Conservation (phyloP, 1,284 basidiomycete species). For the Phlebopus sp. region DNA sequence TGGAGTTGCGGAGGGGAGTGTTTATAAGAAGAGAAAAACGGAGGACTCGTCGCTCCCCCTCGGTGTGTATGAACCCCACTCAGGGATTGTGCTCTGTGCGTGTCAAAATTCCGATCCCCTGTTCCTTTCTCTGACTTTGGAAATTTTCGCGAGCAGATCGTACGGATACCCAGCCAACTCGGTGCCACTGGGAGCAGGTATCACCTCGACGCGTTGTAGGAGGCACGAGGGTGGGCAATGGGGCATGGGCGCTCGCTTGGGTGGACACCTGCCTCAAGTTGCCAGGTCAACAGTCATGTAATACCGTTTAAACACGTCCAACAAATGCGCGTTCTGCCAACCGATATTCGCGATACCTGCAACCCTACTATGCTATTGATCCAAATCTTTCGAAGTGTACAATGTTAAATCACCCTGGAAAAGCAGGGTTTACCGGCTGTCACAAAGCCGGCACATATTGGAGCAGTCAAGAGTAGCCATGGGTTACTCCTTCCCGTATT, state of each 20-base stretch:
- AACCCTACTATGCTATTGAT: too few species aligned
- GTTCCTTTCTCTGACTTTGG: constrained; percentile 5
- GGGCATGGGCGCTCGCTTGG: constrained; percentile 76
- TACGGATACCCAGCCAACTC: constrained; percentile 67
- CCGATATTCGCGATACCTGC: too few species aligned
- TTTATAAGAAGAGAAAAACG: constrained; percentile 34
- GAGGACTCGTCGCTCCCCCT: constrained; percentile 42
- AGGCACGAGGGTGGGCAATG: constrained; percentile 69
- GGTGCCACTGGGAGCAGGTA: constrained; percentile 56
- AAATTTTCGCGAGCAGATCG: constrained; percentile 48
- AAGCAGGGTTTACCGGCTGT: too few species aligned
- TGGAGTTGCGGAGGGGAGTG: constrained; percentile 18
- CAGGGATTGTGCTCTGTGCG: constrained; percentile 66
- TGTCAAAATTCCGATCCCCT: constrained; percentile 4
- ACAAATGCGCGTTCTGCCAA: too few species aligned
- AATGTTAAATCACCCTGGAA: too few species aligned
- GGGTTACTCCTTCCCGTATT: too few species aligned
- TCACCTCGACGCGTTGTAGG: constrained; percentile 52
- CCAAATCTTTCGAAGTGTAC: too few species aligned
- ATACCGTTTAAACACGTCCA: too few species aligned
- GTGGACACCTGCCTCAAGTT: constrained; percentile 71
- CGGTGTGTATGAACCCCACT: constrained; percentile 74
- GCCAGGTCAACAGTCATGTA: constrained; percentile 21
- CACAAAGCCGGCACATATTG: too few species aligned
- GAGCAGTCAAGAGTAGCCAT: too few species aligned